A percentile compares a stretch with the other conserved stretches of the same genome.
Conservation (phyloP, 768 basidiomycete genomes). For the Megacollybia marginata region DNA sequence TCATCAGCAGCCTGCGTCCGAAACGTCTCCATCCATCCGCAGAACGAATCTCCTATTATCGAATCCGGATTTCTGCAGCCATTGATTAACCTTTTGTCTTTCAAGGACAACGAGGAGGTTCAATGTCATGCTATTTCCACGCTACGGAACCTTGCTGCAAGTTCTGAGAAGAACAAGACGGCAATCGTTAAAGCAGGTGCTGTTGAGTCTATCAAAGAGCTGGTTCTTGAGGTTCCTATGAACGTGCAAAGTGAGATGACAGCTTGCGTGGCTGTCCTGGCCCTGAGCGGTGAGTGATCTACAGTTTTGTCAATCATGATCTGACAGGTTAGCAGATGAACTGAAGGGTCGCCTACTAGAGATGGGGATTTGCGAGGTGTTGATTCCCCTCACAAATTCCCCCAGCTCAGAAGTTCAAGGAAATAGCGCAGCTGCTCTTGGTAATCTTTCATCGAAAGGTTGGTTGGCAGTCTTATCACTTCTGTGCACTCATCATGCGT, state of each 20-base stretch:
- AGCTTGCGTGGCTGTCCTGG: constrained; percentile 94
- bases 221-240: constrained; percentile 91
- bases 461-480: constrained; percentile 8
- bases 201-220: constrained; percentile 92
- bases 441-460: constrained; percentile 97
- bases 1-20: constrained; percentile 98
- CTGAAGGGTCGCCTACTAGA: constrained; percentile 94
- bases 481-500: constrained; percentile 1
- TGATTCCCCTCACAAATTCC: constrained; percentile 95
- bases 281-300: constrained; percentile 74
- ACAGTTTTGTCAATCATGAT: neutral
- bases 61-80: constrained; percentile 97
- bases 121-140: constrained; percentile 99
- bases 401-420: constrained; percentile 97
- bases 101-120: constrained; percentile 99
- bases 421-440: constrained; percentile 95
- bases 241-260: constrained; percentile 99
- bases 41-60: constrained; percentile 98
- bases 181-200: constrained; percentile 98
- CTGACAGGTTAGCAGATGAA: constrained; percentile 57
- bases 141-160: constrained; percentile 91
- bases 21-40: constrained; percentile 97
- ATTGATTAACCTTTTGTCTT: constrained; percentile 89
- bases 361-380: constrained; percentile 96
- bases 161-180: constrained; percentile 96